Percentiles rank a stretch among this genome's conserved stretches.
Evolutionary conservation across 2,329 filamentous ascomycete species (phyloP).

Genomic region (Gaeumannomyces tritici): DNA sequence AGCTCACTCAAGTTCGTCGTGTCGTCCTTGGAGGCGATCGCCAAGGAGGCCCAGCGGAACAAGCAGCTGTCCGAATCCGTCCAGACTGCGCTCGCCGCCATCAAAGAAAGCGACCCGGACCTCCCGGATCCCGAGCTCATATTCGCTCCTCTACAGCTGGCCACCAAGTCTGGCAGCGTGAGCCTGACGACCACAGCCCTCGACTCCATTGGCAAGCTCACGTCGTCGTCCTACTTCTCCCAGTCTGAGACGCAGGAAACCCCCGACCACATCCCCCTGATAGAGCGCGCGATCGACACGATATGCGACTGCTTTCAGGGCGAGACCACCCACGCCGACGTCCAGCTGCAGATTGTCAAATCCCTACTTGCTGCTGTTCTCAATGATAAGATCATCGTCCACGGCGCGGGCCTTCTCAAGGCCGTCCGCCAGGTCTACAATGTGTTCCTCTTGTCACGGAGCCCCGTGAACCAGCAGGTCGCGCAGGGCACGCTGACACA

Average conservation of each 20-base stretch:
- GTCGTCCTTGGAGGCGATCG: slow-evolving; percentile 85
- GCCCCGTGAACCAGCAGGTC: slow-evolving; percentile 88
- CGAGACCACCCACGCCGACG: slow-evolving; percentile 82
- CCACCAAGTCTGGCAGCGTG: slow-evolving; percentile 77
- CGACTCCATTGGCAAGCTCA: slow-evolving; percentile 97
- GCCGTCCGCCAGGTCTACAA: slow-evolving; percentile 98
- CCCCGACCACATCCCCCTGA: slow-evolving; percentile 58
- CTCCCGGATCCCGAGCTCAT: slow-evolving; percentile 85
- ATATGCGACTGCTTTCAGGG: slow-evolving; percentile 99
- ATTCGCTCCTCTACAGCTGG: slow-evolving; percentile 83
- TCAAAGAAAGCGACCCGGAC: slow-evolving; percentile 74
- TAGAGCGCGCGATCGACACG: slow-evolving; percentile 95
- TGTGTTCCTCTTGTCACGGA: slow-evolving; percentile 92
- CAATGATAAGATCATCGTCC: slow-evolving; percentile 98
- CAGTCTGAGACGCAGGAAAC: slow-evolving; percentile 42
- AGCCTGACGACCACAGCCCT: slow-evolving; percentile 81
- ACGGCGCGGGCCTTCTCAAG: slow-evolving; percentile 90
- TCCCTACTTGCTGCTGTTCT: slow-evolving; percentile 89
- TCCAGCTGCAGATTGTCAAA: slow-evolving; percentile 97
- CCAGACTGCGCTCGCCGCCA: slow-evolving; percentile 71
- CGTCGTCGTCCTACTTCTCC: slow-evolving; percentile 97
- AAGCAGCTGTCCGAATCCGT: slow-evolving; percentile 77
- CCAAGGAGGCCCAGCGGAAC: slow-evolving; percentile 81
- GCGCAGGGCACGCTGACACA: slow-evolving; percentile 95
- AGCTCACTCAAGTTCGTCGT: slow-evolving; percentile 95